Conservation (phyloP, 1,284 basidiomycete genomes). For the Kalmanozyma brasiliensis region DNA sequence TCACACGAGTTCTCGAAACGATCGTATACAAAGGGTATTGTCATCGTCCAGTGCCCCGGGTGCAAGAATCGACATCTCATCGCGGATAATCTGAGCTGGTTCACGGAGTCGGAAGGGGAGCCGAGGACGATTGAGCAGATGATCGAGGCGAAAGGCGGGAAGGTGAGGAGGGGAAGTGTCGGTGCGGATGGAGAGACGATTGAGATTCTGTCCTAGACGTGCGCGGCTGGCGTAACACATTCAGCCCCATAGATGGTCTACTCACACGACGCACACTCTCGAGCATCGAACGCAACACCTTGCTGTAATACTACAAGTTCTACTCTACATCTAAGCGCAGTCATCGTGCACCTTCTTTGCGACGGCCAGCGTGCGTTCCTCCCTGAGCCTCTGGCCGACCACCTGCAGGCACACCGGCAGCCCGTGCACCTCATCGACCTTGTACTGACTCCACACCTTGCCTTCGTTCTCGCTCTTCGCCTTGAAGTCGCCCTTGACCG, state of each 20-base stretch:
- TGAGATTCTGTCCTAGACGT: conserved; percentile 51
- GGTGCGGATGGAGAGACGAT: conserved; percentile 54
- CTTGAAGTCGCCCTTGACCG: conserved; percentile 1
- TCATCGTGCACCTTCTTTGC: conserved; percentile 31
- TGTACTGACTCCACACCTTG: conserved; percentile 44
- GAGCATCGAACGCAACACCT: no score
- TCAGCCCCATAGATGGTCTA: no score
- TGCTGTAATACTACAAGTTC: not conserved
- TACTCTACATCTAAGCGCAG: conserved; percentile 9
- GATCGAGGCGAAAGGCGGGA: conserved; percentile 60
- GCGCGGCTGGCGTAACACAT: conserved; percentile 1
- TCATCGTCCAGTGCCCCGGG: conserved; percentile 88
- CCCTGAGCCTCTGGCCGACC: conserved; percentile 38
- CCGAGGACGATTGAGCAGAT: conserved; percentile 66
- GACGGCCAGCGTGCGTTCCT: conserved; percentile 45
- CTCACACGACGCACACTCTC: no score
- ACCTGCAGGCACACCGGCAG: conserved; percentile 45
- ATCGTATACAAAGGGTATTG: conserved; percentile 87
- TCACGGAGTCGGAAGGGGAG: conserved; percentile 56
- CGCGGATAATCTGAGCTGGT: conserved; percentile 66
- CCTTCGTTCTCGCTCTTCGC: conserved; percentile 19
- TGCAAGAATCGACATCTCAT: conserved; percentile 80
- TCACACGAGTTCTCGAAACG: conserved; percentile 87
- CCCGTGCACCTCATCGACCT: conserved; percentile 32
- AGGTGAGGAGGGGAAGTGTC: conserved; percentile 53